Percentiles rank a stretch among this genome's conserved stretches.
Evolutionary conservation across 2,329 filamentous ascomycete genomes (phyloP).

Genomic region (Diaporthe citriasiana): DNA sequence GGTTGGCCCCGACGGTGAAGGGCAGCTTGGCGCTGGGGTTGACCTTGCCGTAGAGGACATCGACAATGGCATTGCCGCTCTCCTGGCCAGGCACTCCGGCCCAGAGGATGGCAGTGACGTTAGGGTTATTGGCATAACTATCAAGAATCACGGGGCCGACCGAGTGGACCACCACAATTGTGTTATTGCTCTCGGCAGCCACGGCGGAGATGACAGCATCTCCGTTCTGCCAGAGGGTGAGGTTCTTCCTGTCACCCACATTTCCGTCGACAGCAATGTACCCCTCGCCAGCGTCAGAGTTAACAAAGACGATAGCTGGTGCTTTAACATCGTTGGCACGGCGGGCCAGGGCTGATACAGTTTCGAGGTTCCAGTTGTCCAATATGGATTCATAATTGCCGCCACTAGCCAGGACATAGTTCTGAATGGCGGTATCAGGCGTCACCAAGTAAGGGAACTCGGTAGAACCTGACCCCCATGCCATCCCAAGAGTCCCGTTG

Average conservation of each 20-base stretch:
- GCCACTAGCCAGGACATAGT: constrained; percentile 70
- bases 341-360: constrained; percentile 54
- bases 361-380: constrained; percentile 61
- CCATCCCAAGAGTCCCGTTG: constrained; percentile 83
- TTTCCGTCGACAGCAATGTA: constrained; percentile 72
- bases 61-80: constrained; percentile 61
- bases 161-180: constrained; percentile 68
- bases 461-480: constrained; percentile 89
- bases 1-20: constrained; percentile 82
- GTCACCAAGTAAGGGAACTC: constrained; percentile 86
- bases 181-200: constrained; percentile 69
- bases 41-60: constrained; percentile 63
- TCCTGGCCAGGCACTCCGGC: constrained; percentile 70
- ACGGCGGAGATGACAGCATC: constrained; percentile 80
- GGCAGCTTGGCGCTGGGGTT: constrained; percentile 79
- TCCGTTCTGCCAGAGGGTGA: constrained; percentile 81
- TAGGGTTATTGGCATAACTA: constrained; percentile 70
- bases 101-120: constrained; percentile 68
- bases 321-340: constrained; percentile 71
- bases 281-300: constrained; percentile 86
- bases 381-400: constrained; percentile 67
- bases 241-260: constrained; percentile 82
- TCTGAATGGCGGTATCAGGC: constrained; percentile 69
- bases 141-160: constrained; percentile 74
- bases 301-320: constrained; percentile 86